These are phyloP conservation scores for Neonectria coccinea DNA, from an alignment of 2,329 filamentous ascomycete species.

Conservation along the genomic window DNA sequence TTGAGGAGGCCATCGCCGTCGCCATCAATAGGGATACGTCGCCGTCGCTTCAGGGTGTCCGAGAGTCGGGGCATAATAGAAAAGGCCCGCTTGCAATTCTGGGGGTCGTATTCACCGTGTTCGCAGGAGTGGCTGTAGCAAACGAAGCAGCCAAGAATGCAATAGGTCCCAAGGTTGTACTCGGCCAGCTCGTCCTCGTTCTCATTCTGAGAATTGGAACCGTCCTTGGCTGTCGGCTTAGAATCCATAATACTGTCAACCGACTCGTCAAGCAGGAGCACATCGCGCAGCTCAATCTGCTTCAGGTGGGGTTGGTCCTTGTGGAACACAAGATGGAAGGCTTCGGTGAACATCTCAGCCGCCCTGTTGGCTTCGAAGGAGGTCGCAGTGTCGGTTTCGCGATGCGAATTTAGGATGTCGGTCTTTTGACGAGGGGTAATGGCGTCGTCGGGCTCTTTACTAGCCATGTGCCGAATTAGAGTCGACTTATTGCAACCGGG, in stretches of 20 bases:
- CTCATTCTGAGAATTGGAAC: constrained; percentile 48
- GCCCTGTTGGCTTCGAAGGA: constrained; percentile 55
- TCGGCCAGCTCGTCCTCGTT: constrained; percentile 58
- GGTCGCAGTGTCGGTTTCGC: constrained; percentile 54
- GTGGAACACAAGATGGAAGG: constrained; percentile 68
- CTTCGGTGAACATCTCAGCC: constrained; percentile 65
- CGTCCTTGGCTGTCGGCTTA: constrained; percentile 65
- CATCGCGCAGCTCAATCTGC: constrained; percentile 62
- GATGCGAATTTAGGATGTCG: constrained; percentile 62
- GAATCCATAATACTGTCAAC: constrained; percentile 66
- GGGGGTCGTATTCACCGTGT: constrained; percentile 70
- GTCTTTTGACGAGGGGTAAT: constrained; percentile 68
- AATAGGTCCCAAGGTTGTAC: constrained; percentile 65
- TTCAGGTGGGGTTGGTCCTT: constrained; percentile 48
- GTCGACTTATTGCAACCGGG: constrained; percentile 64
- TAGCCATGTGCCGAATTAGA: constrained; percentile 66
- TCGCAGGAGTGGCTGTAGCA: constrained; percentile 72
- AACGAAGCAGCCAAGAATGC: constrained; percentile 67
- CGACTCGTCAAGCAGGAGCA: constrained; percentile 65
- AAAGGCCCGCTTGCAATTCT: constrained; percentile 64
- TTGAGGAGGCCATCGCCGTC: constrained; percentile 23
- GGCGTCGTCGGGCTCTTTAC: constrained; percentile 58
- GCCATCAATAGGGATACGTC: constrained; percentile 26
- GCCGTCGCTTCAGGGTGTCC: constrained; percentile 48
- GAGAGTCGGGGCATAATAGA: constrained; percentile 57